phyloP scores from a whole-genome alignment of 192 early-diverging fungal genomes.

The Umbelopsis sp. region DNA sequence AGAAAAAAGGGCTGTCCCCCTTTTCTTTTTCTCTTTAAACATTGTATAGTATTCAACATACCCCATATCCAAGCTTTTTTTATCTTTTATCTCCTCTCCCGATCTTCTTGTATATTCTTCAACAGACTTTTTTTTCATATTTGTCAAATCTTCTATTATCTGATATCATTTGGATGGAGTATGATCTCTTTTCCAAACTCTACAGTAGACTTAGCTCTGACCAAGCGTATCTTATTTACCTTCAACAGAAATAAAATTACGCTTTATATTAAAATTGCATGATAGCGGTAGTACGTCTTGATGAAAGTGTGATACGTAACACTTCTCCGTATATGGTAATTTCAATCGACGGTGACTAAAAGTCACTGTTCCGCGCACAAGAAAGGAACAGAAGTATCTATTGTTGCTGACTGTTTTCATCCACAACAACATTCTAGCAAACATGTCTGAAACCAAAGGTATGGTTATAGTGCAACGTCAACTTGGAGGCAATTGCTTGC shows the following conservation, averaged over 20 bases:
- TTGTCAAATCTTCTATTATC: background rate
- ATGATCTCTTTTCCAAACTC: background rate
- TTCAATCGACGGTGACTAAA: too few relatives aligned
- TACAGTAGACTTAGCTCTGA: slow-evolving; percentile 10
- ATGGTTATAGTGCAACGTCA: background rate
- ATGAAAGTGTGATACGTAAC: too few relatives aligned
- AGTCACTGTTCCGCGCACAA: too few relatives aligned
- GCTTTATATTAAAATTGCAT: background rate
- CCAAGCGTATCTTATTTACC: background rate
- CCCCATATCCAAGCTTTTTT: background rate
- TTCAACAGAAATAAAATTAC: slow-evolving; percentile 14
- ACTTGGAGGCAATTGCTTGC: background rate
- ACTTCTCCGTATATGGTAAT: too few relatives aligned
- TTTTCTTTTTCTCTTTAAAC: background rate
- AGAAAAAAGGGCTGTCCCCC: too few relatives aligned
- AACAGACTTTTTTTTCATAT: slow-evolving; percentile 6
- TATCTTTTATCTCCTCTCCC: background rate
- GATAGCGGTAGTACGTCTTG: too few relatives aligned
- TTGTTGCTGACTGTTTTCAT: too few relatives aligned
- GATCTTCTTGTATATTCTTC: slow-evolving; percentile 17
- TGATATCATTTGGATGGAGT: background rate
- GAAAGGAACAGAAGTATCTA: too few relatives aligned
- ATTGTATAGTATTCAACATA: slow-evolving; percentile 23
- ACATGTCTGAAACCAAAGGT: slow-evolving; percentile 14
- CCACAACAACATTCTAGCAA: background rate